Base-by-base conservation (phyloP, 1,284 basidiomycete genomes). In the Schizophyllum commune region DNA sequence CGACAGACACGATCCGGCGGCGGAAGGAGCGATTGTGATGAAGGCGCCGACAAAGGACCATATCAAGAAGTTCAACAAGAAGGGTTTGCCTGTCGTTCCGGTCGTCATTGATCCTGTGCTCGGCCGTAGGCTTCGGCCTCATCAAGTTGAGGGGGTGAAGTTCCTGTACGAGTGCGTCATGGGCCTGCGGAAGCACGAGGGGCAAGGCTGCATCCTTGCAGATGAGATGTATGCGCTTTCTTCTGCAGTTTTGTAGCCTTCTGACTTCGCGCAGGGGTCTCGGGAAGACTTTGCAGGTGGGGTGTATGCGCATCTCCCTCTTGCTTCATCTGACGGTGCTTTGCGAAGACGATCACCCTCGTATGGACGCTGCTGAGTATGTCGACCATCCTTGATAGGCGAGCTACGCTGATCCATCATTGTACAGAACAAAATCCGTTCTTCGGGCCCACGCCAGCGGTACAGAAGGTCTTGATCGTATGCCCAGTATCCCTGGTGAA, bases 151-250 rank as follows among this genome's bases (percentile, higher is more conserved):
- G 79, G 96, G 96, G 82, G 81, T 92, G 51, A 82, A 87, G 71
- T 99, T 99, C 73, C 80, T 99, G 79, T 99, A 99, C 72, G 93
- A 96, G 71, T 92, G 91, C 66, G 91, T 96, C 20, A 98, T 98
- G 93, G 96, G 96, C 7, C 79, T 98, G 72, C 83, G 91, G 33
- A 91, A 88, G 67, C 89, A 92, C 63, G 92, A 95, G 71, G 89
- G 89, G 6, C 83, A 93, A 66, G 97, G 97, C 1, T 96, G 93
- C 68, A 98, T 99, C 64, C 81, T 99, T 32, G 97, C 96, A 1
- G 97, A 99, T 73, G 96, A 99, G 69, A 96, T 97, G 92, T 91
- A 84, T 84, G 86, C 80, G 11, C 59, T 61, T 62, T 52, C 51
- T 57, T 22, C 21, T 58, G 55, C 20, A 56, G 52, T 62, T 64